Conservation (phyloP, 768 basidiomycete species). For the Leccinum variicolor region DNA sequence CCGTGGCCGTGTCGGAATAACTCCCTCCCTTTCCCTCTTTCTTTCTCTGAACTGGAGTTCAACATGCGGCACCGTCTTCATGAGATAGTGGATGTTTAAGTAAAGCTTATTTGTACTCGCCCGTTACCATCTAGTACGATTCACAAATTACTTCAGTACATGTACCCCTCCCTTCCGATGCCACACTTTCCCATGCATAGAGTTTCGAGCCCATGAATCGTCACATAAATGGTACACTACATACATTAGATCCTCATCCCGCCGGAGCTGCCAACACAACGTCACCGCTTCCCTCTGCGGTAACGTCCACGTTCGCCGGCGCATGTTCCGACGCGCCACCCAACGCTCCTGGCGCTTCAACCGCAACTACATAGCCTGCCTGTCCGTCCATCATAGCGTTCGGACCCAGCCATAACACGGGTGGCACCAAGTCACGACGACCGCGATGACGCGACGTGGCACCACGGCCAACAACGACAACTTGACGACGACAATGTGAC, state of each 20-base stretch:
- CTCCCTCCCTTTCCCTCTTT: too few species aligned
- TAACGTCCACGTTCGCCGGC: background rate
- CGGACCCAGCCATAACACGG: too few species aligned
- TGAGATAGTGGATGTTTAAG: background rate
- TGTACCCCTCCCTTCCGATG: too few species aligned
- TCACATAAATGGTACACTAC: background rate
- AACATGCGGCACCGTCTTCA: background rate
- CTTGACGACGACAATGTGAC: too few species aligned
- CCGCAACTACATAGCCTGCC: background rate
- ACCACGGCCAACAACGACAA: too few species aligned
- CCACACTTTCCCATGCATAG: too few species aligned
- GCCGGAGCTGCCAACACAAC: constrained; percentile 2
- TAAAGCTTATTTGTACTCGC: background rate
- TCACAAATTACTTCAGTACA: background rate
- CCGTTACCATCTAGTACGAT: background rate
- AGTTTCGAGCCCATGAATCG: background rate
- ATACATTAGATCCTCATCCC: constrained; percentile 6
- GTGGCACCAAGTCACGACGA: too few species aligned
- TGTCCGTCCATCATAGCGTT: background rate
- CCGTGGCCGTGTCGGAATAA: too few species aligned
- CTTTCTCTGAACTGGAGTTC: background rate
- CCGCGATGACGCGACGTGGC: too few species aligned
- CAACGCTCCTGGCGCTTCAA: background rate
- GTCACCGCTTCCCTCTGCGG: background rate
- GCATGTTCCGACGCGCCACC: background rate